Evolutionary conservation across 331 rosid genomes (phyloP), one percentile per base, ranked within the genome.

Genomic region (Acacia concinna): DNA sequence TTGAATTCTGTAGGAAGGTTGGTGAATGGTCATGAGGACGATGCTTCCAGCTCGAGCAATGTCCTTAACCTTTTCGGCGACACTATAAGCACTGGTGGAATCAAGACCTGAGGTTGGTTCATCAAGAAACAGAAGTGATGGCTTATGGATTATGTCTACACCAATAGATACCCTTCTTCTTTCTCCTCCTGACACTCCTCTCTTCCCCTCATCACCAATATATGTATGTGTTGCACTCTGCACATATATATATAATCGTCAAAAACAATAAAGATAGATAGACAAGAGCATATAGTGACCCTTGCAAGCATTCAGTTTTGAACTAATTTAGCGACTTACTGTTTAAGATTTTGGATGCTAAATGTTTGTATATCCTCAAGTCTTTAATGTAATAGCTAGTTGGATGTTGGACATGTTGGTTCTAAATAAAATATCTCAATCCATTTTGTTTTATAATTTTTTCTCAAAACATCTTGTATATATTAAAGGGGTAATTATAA

Each of bases 41-140:
- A 87, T 89, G 89, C 97, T 92, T 20, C 97, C 97, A n/a, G 85
- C 88, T 66, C 78, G 88, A 81, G 98, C 98, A 14, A 94, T 94
- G 79, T 92, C 97, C 81, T 92, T 94, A 65, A 94, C 94, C 82
- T 94, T 94, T 67, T 94, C 98, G 34, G 92, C 98, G 0, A 92
- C 97, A 79, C 97, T 92, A 76, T 81, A 89, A 62, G 97, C 98
- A 66, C 97, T 94, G 0, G 97, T 92, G 6, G 98, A 94, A 85
- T 94, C 98, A 11, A 94, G 90, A 44, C 98, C 98, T 18, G 97
- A 89, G 85, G 98, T 94, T 40, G 98, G 97, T 80, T 94, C 98
- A 9, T 94, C 98, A 5, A 92, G 90, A 81, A 94, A 92, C 66
- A 94, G 71, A 76, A 94, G 85, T 5, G 95, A 86, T 60, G 98